phyloP scores from a whole-genome alignment of 1,284 basidiomycete species.

The Grifola frondosa region DNA sequence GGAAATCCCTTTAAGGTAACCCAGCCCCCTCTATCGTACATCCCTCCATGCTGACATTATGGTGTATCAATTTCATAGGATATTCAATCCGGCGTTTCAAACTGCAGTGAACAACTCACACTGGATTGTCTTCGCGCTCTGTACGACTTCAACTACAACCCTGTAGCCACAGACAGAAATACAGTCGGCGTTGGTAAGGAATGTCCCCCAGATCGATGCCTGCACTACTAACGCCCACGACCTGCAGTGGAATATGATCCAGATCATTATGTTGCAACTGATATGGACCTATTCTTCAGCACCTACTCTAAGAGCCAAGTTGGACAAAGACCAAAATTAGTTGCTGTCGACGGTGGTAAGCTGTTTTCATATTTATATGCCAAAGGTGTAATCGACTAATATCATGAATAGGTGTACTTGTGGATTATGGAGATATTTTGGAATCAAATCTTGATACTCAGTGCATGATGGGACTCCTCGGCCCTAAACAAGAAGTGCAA shows the following conservation, averaged over 20 bases:
- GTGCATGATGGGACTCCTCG: slow-evolving; percentile 45
- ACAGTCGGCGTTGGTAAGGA: slow-evolving; percentile 13
- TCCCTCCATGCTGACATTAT: too few species aligned
- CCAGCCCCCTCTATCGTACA: too few species aligned
- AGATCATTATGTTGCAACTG: slow-evolving; percentile 42
- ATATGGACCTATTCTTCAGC: slow-evolving; percentile 46
- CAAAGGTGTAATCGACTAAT: not conserved
- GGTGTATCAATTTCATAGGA: too few species aligned
- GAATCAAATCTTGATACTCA: slow-evolving; percentile 56
- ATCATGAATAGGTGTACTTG: not conserved
- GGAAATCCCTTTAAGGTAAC: too few species aligned
- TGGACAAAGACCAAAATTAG: slow-evolving; percentile 40
- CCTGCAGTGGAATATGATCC: slow-evolving; percentile 50
- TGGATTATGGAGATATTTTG: too few species aligned
- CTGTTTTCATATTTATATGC: not conserved
- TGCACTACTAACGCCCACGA: too few species aligned
- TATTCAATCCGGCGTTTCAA: slow-evolving; percentile 7
- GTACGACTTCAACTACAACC: slow-evolving; percentile 14
- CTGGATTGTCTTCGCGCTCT: slow-evolving; percentile 14
- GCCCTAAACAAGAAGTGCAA: slow-evolving; percentile 41
- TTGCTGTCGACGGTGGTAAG: slow-evolving; percentile 46
- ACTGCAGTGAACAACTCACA: slow-evolving; percentile 11
- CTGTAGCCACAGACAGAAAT: slow-evolving; percentile 10
- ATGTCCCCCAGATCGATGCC: too few species aligned
- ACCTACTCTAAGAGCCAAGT: slow-evolving; percentile 40